Base-by-base conservation (phyloP, 2,329 filamentous ascomycete genomes). In the Colletotrichum orchidophilum region DNA sequence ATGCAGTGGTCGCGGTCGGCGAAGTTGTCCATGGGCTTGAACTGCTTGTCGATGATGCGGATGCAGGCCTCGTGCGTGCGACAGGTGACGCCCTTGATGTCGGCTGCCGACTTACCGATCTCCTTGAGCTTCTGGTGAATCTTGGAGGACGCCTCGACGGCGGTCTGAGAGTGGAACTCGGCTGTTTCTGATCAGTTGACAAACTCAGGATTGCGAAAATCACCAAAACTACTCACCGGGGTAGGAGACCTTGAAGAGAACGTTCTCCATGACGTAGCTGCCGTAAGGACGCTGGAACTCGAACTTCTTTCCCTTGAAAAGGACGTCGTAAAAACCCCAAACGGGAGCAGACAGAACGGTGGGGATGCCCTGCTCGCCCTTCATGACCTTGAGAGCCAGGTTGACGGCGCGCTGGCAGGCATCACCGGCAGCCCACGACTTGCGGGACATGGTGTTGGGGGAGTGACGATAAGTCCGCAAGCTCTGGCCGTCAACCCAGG, bases 21-120 rank as follows among this genome's bases (percentile, higher is more conserved):
- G 80, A 98, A 99, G 91, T 99, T 99, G 88, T 98, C 95, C 94
- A 99, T 97, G 77, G 95, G 92, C 90, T 98, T 98, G 90, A 97
- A 97, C 86, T 99, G 96, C 90, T 99, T 99, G 90, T 99, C 96
- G 79, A 99, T 99, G 85, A 99, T 99, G 79, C 96, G 95, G 81
- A 99, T 91, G 87, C 96, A 98, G 70, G 96, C 96, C 85, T 99
- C 96, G 86, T 99, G 96, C 9, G 96, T 99, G 78, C 96, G 93
- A 90, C 96, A 97, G 77, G 93, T 95, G 78, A 99, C 90, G 73
- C 89, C 89, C 87, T 97, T 96, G 87, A 99, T 97, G 83, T 99
- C 96, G 76, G 92, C 93, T 68, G 95, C 95, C 64, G 92, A 93
- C 89, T 98, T 97, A 85, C 95, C 96, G 86, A 93, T 86, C 52